A percentile compares a stretch with the other conserved stretches of the same genome.
phyloP scores from a whole-genome alignment of 2,329 filamentous ascomycete genomes.

The Lecanicillium sp. region DNA sequence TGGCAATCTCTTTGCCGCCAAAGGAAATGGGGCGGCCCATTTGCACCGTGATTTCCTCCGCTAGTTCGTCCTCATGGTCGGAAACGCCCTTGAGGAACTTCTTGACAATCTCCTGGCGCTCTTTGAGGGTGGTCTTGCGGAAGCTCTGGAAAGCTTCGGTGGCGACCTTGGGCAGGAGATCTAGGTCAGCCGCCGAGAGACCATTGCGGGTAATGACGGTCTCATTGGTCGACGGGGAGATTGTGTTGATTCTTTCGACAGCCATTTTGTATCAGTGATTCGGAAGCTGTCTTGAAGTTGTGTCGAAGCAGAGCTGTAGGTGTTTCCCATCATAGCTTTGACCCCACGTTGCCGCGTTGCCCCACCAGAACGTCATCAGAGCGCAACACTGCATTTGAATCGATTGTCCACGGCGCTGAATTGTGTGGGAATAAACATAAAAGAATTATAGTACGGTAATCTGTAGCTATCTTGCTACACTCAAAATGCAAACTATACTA shows the following conservation, averaged over 20 bases:
- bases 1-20: slow-evolving; percentile 73
- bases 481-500: no score
- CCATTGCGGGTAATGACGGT: slow-evolving; percentile 73
- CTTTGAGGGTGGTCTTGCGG: slow-evolving; percentile 62
- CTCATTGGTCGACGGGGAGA: slow-evolving; percentile 85
- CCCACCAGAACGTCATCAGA: background rate
- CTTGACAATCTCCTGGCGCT: slow-evolving; percentile 72
- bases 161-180: slow-evolving; percentile 62
- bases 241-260: slow-evolving; percentile 61
- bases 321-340: background rate
- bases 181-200: slow-evolving; percentile 60
- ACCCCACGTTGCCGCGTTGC: background rate
- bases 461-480: no score
- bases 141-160: slow-evolving; percentile 69
- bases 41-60: slow-evolving; percentile 79
- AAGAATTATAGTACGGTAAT: no score
- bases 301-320: no score
- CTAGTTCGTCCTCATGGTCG: slow-evolving; percentile 69
- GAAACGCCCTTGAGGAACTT: slow-evolving; percentile 66
- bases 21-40: slow-evolving; percentile 93
- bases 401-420: no score
- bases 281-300: no score
- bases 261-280: slow-evolving; percentile 39
- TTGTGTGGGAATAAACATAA: no score
- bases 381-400: no score